Percentiles rank a stretch among this genome's conserved stretches.
Evolutionary conservation across 2,329 filamentous ascomycete species (phyloP).

Genomic region (Phoma sp.): DNA sequence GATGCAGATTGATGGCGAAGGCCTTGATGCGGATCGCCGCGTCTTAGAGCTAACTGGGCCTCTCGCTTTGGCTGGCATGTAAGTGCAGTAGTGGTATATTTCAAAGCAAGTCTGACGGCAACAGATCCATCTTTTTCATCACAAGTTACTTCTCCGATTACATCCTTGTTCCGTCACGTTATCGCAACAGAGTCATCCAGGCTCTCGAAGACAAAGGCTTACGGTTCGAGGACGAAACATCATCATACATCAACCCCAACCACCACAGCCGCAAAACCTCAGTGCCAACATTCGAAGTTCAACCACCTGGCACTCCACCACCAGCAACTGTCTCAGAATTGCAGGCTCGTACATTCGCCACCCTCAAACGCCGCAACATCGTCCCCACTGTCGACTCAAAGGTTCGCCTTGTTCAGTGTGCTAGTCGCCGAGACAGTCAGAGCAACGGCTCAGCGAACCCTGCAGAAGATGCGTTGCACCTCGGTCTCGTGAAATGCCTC

Average conservation of each 20-base stretch:
- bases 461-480: conserved; percentile 55
- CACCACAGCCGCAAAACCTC: conserved; percentile 59
- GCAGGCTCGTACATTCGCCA: conserved; percentile 80
- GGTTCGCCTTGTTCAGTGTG: conserved; percentile 82
- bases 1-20: conserved; percentile 88
- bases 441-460: conserved; percentile 39
- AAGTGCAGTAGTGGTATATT: conserved; percentile 36
- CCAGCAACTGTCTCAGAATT: conserved; percentile 81
- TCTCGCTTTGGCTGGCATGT: conserved; percentile 87
- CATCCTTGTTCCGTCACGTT: conserved; percentile 83
- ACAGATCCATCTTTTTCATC: conserved; percentile 92
- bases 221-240: conserved; percentile 71
- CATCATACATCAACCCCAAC: conserved; percentile 67
- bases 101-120: conserved; percentile 3
- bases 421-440: conserved; percentile 62
- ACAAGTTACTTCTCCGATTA: conserved; percentile 98
- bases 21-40: conserved; percentile 87
- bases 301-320: conserved; percentile 72
- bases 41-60: conserved; percentile 92
- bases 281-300: conserved; percentile 56
- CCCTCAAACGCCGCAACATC: conserved; percentile 80
- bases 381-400: conserved; percentile 72
- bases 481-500: conserved; percentile 58
- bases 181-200: conserved; percentile 75
- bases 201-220: conserved; percentile 83